A percentile compares a stretch with the other conserved stretches of the same genome.
Conservation (phyloP, 2,329 filamentous ascomycete species). For the Hymenoscyphus fraxineus region DNA sequence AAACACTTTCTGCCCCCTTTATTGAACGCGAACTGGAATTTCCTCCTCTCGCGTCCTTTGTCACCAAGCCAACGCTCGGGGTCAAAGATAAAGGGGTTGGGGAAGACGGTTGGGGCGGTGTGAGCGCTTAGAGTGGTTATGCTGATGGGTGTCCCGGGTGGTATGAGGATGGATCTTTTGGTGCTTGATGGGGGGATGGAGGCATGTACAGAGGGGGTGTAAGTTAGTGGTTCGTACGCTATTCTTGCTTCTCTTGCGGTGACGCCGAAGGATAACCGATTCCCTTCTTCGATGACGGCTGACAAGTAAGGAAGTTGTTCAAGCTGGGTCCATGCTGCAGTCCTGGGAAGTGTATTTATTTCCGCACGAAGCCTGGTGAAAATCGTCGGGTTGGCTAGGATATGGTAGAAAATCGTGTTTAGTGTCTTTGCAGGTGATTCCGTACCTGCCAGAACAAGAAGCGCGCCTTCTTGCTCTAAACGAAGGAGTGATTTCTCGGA, state of each 20-base stretch:
- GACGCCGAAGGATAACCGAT: not conserved
- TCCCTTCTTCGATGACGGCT: not conserved
- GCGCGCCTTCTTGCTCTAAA: constrained; percentile 33
- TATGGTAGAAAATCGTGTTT: constrained; percentile 34
- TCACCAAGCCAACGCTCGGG: not conserved
- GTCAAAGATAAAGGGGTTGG: not conserved
- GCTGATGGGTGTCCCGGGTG: not conserved
- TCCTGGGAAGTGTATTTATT: not conserved
- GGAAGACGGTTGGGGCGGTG: not conserved
- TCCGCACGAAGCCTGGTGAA: not conserved
- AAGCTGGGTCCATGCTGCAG: not conserved
- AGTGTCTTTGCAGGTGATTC: constrained; percentile 37
- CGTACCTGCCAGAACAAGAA: constrained; percentile 36
- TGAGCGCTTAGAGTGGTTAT: not conserved
- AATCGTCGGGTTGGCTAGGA: not conserved
- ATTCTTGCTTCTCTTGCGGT: not conserved
- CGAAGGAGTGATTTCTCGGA: constrained; percentile 12
- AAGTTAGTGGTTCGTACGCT: not conserved
- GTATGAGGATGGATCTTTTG: not conserved
- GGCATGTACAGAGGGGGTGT: not conserved
- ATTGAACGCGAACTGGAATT: not conserved
- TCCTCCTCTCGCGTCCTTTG: not conserved
- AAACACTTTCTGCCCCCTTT: not conserved
- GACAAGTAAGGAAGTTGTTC: not conserved
- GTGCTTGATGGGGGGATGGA: not conserved